phyloP scores from a whole-genome alignment of 2,329 filamentous ascomycete genomes.

The Lasiodiplodia sp. region DNA sequence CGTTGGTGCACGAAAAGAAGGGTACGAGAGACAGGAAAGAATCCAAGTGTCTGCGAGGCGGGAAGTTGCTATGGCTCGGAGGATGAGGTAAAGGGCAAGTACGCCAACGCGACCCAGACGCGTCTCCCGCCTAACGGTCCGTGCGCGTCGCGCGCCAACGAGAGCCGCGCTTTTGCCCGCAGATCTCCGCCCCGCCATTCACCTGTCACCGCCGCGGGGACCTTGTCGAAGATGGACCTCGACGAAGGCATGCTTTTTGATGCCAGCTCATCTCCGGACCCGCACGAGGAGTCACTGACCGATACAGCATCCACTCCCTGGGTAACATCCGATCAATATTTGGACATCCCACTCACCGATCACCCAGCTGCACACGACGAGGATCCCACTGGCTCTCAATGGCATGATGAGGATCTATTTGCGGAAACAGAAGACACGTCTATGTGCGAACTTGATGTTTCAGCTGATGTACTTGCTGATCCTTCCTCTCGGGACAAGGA shows the following conservation, averaged over 20 bases:
- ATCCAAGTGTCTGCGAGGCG: background rate
- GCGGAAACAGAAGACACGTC: slow-evolving; percentile 24
- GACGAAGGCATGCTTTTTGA: slow-evolving; percentile 44
- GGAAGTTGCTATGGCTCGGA: background rate
- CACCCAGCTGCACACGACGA: background rate
- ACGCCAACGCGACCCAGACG: slow-evolving; percentile 22
- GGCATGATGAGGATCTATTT: slow-evolving; percentile 8
- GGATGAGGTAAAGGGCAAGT: background rate
- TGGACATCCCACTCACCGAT: background rate
- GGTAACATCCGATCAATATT: slow-evolving; percentile 29
- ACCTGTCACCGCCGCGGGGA: background rate
- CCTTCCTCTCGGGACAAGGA: slow-evolving; percentile 32
- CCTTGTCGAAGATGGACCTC: slow-evolving; percentile 7
- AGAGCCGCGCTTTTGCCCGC: background rate
- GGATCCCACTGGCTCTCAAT: slow-evolving; percentile 35
- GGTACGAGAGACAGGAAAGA: background rate
- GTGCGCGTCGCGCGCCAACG: slow-evolving; percentile 7
- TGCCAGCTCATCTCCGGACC: background rate
- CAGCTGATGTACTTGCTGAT: background rate
- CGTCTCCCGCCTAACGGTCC: slow-evolving; percentile 8
- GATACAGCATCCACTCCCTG: slow-evolving; percentile 7
- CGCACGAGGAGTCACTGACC: slow-evolving; percentile 35
- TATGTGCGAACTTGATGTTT: background rate
- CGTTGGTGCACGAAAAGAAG: background rate
- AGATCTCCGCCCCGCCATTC: slow-evolving; percentile 23